Conservation (phyloP, 768 basidiomycete genomes). For the Hydnum rufescens region DNA sequence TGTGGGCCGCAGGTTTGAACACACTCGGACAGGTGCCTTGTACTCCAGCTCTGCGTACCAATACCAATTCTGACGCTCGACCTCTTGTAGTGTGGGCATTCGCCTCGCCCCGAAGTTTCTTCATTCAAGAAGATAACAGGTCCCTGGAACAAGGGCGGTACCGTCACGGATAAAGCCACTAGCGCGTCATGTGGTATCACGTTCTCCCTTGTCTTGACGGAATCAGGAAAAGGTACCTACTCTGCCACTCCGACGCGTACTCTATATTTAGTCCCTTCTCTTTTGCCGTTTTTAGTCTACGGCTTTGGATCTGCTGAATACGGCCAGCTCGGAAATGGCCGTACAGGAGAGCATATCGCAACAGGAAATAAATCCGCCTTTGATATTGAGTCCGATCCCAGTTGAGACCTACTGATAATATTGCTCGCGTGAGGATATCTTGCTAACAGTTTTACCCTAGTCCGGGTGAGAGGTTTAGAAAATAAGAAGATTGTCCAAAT, state of each 20-base stretch:
- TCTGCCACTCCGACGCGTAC: not conserved
- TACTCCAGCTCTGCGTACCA: slow-evolving; percentile 1
- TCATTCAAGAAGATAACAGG: slow-evolving; percentile 44
- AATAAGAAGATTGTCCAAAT: slow-evolving; percentile 66
- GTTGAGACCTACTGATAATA: slow-evolving; percentile 22
- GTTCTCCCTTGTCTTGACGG: slow-evolving; percentile 69
- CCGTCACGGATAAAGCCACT: slow-evolving; percentile 35
- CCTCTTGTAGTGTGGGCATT: slow-evolving; percentile 46
- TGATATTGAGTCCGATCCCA: slow-evolving; percentile 53
- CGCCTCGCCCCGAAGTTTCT: slow-evolving; percentile 40
- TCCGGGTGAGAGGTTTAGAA: slow-evolving; percentile 54
- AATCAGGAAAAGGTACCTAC: slow-evolving; percentile 44
- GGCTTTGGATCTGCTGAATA: slow-evolving; percentile 82
- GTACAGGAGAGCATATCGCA: slow-evolving; percentile 78
- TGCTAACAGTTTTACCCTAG: slow-evolving; percentile 20
- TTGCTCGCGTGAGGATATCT: slow-evolving; percentile 2
- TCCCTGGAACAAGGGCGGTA: slow-evolving; percentile 26
- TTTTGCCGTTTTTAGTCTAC: slow-evolving; percentile 34
- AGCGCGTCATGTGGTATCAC: slow-evolving; percentile 65
- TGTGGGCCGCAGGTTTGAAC: slow-evolving; percentile 76
- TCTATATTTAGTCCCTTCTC: slow-evolving; percentile 4
- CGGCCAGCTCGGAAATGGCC: slow-evolving; percentile 84
- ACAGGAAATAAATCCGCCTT: slow-evolving; percentile 70
- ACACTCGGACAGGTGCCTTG: slow-evolving; percentile 52
- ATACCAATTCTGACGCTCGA: not conserved